Evolutionary conservation across 768 basidiomycete species (phyloP), one percentile per base, ranked within the genome.

Genomic region (Solioccasus polychromus): DNA sequence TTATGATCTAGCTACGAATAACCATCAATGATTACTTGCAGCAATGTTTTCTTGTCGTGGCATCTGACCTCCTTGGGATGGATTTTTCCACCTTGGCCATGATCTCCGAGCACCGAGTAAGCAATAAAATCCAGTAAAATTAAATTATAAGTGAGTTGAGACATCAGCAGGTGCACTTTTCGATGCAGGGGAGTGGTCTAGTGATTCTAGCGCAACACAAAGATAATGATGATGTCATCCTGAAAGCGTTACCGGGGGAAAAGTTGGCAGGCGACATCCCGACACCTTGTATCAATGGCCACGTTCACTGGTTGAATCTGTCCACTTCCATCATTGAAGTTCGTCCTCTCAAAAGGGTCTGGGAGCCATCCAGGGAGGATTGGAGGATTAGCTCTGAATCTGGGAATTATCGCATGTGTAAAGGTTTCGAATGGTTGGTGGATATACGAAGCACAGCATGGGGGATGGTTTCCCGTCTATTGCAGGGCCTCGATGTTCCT

Each of bases 391-490:
- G 23, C 12, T 31, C 32, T n/a, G 3, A 44, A n/a, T n/a, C 47
- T 19, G 19, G 18, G n/a, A 15, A 17, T 6, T 35, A 23, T 23
- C 42, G 37, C 11, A 42, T 26, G 26, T n/a, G 18, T 17, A 34
- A 17, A 11, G 32, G 32, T 6, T 6, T 4, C 17, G 32, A 34
- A 18, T 17, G 15, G n/a, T 45, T 63, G 12, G 26, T 60, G 17
- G 58, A 60, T 38, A 43, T 57, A 19, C 48, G 46, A 23, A 59
- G 57, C 30, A 39, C 8, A 34, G 44, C 62, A 1, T 57, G 41
- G 26, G 28, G n/a, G 2, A 61, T 61, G 56, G 41, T 62, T 29
- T 39, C 45, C 3, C 25, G 22, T 9, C 48, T 34, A 10, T 26
- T 58, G n/a, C 6, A 18, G 12, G 7, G n/a, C 4, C 32, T 34